Evolutionary conservation across 2,329 filamentous ascomycete species (phyloP).

Genomic region (Exophiala lecanii-corni): DNA sequence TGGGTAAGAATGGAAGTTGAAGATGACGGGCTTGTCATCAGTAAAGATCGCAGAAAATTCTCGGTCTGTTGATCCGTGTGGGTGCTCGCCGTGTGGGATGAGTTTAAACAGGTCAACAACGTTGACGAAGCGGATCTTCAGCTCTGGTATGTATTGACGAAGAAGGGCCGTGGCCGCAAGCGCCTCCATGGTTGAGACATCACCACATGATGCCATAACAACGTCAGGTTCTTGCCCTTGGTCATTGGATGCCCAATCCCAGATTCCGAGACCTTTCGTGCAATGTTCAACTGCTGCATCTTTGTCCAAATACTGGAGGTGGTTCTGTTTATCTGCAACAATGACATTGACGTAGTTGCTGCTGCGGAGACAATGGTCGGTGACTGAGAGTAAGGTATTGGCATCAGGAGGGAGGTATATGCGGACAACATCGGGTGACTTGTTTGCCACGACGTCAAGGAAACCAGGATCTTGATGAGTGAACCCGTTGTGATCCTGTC

Average conservation of each 20-base stretch:
- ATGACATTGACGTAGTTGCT: constrained; percentile 78
- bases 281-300: constrained; percentile 69
- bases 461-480: constrained; percentile 78
- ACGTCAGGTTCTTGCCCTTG: constrained; percentile 64
- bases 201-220: constrained; percentile 71
- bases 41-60: constrained; percentile 71
- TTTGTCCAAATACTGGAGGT: constrained; percentile 71
- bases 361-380: constrained; percentile 69
- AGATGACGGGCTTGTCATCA: constrained; percentile 65
- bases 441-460: constrained; percentile 74
- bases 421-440: constrained; percentile 72
- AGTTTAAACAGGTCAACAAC: constrained; percentile 77
- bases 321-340: constrained; percentile 74
- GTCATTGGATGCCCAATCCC: constrained; percentile 72
- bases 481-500: constrained; percentile 80
- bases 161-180: constrained; percentile 70
- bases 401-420: constrained; percentile 78
- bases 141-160: constrained; percentile 63
- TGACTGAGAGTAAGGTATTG: constrained; percentile 70
- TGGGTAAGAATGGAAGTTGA: constrained; percentile 82
- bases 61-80: constrained; percentile 63
- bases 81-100: constrained; percentile 64
- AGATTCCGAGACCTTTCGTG: constrained; percentile 73
- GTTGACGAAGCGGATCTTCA: constrained; percentile 76
- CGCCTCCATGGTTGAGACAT: constrained; percentile 68